Evolutionary conservation across 73 alveolate genomes (phyloP).

Genomic region (Loxodes magnus): DNA sequence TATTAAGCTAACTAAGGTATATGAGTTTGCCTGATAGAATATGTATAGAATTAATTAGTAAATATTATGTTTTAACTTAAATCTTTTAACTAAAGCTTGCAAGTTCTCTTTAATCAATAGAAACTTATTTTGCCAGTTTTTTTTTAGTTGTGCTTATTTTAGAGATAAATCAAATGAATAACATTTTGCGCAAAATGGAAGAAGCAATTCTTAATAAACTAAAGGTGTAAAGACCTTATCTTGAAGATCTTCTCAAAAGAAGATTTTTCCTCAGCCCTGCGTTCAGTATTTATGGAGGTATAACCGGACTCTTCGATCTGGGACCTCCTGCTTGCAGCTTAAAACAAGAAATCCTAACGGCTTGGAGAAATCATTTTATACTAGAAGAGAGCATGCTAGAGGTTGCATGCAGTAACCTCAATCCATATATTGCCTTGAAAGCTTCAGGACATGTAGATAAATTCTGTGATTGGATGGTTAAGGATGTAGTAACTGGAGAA

Average conservation of each 20-base stretch:
- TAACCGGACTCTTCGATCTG: conserved; percentile 97
- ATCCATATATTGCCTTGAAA: conserved; percentile 82
- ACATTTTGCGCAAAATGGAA: too few species aligned
- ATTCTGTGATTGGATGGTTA: conserved; percentile 96
- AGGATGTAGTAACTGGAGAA: conserved; percentile 79
- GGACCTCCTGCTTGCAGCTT: conserved; percentile 98
- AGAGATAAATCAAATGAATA: too few species aligned
- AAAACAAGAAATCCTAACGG: conserved; percentile 74
- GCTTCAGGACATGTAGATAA: conserved; percentile 99
- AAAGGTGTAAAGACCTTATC: too few species aligned
- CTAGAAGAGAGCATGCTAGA: conserved; percentile 95
- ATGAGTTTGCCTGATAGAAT: too few species aligned
- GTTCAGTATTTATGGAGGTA: conserved; percentile 96
- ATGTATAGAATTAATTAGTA: too few species aligned
- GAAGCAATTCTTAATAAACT: too few species aligned
- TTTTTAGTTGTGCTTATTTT: too few species aligned
- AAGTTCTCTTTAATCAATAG: too few species aligned
- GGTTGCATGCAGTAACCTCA: conserved; percentile 73
- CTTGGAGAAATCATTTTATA: conserved; percentile 95
- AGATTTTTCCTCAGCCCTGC: conserved; percentile 67
- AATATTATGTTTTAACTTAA: too few species aligned
- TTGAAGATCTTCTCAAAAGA: conserved; percentile 83
- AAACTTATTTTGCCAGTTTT: too few species aligned
- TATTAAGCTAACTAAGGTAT: too few species aligned
- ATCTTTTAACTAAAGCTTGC: too few species aligned